Evolutionary conservation across 495 filamentous ascomycete genomes (phyloP), one percentile per base, ranked within the genome.

Genomic region (Neohortaea acidophila): DNA sequence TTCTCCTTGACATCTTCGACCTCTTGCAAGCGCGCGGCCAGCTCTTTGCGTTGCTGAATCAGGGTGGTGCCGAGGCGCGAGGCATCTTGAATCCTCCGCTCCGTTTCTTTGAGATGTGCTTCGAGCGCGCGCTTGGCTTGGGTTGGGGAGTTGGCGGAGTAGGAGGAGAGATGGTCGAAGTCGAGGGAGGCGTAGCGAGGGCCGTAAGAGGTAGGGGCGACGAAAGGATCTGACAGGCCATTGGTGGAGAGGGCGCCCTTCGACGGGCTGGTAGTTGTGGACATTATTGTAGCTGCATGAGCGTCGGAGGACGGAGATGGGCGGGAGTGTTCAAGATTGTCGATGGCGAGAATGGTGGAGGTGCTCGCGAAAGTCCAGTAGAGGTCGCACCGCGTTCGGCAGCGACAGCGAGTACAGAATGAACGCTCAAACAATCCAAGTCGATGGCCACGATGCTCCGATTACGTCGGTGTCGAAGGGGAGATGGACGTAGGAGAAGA

Each of bases 71-170:
- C 89, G 25, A 96, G 59, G 51, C 78, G 84, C 3, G 80, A 86
- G 3, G 89, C 82, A 53, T 93, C 85, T 54, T 93, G 79, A 48
- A 96, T 75, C 42, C 86, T 69, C 37, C 84, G 77, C 42, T 91
- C 81, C 0, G 87, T 93, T 55, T 97, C 91, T 19, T 75, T 72
- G 24, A 96, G 65, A 58, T 94, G 91, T 29, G 85, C 84, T 59
- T 94, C 79, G 21, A 97, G 67, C 22, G 85, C 84, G 34, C 79
- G 77, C 56, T 81, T 89, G 4, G 84, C 79, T 50, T 94, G 84
- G 22, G 76, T 72, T 23, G 87, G 83, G 0, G 89, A 93, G 2
- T 75, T 64, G 21, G 72, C 68, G 4, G 79, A 70, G 51, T 79
- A 78, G n/a, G 89, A 59, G 24, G 75, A 76, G 49, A 92, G 81